Conservation (phyloP, 768 basidiomycete genomes). For the Leucocoprinus sp. region DNA sequence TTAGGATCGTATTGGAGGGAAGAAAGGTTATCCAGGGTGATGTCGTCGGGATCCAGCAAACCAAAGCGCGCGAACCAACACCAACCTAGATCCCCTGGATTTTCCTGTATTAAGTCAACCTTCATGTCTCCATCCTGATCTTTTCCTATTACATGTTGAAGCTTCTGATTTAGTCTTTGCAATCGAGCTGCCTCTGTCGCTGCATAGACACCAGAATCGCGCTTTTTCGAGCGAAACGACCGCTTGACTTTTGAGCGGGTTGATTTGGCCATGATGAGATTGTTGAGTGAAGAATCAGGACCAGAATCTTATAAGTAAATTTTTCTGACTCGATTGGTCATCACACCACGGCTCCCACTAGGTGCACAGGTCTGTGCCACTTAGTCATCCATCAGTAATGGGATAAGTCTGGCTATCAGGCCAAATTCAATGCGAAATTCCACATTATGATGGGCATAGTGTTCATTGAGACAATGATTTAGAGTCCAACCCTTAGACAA, state of each 20-base stretch:
- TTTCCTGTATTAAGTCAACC: constrained; percentile 28
- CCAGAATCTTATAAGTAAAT: not conserved
- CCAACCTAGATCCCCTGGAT: constrained; percentile 54
- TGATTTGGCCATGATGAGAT: constrained; percentile 66
- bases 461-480: no score
- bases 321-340: constrained; percentile 6
- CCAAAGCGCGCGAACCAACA: constrained; percentile 48
- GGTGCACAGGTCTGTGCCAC: no score
- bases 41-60: constrained; percentile 48
- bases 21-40: constrained; percentile 37
- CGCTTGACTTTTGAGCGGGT: constrained; percentile 78
- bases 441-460: no score
- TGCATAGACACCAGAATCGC: constrained; percentile 67
- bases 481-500: no score
- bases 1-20: not conserved
- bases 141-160: constrained; percentile 37
- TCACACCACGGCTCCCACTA: not conserved
- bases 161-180: constrained; percentile 61
- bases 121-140: constrained; percentile 31
- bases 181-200: constrained; percentile 72
- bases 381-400: no score
- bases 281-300: not conserved
- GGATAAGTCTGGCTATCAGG: no score
- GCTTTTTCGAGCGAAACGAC: constrained; percentile 67
- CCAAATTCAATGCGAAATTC: no score